Evolutionary conservation across 2,329 filamentous ascomycete genomes (phyloP).

Genomic region (Tolypocladium nubicola): DNA sequence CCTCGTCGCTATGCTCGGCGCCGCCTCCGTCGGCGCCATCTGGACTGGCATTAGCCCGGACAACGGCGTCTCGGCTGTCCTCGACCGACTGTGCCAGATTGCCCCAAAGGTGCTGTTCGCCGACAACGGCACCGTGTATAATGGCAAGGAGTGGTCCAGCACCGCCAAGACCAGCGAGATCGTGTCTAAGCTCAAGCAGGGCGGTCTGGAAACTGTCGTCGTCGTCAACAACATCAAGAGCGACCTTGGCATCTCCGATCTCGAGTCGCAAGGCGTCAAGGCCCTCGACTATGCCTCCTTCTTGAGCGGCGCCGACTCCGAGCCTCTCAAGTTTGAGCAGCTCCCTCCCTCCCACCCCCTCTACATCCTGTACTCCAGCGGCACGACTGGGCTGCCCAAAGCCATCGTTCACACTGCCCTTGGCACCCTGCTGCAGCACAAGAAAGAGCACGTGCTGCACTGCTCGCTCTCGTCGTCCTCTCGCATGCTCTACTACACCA

Average conservation of each 20-base stretch:
- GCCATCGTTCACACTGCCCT: conserved; percentile 89
- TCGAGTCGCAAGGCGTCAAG: conserved; percentile 27
- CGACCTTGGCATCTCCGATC: conserved; percentile 29
- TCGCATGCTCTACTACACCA: conserved; percentile 86
- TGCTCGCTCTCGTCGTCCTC: conserved; percentile 66
- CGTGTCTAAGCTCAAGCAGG: conserved; percentile 46
- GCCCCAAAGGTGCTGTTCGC: conserved; percentile 73
- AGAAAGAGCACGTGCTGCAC: conserved; percentile 89
- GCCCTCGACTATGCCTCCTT: conserved; percentile 36
- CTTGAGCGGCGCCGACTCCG: conserved; percentile 28
- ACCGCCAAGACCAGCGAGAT: conserved; percentile 72
- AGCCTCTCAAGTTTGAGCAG: conserved; percentile 57
- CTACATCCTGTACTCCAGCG: conserved; percentile 88
- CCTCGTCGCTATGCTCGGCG: conserved; percentile 76
- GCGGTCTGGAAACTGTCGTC: conserved; percentile 58
- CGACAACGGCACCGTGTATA: conserved; percentile 83
- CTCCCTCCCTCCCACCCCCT: conserved; percentile 78
- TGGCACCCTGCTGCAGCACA: conserved; percentile 88
- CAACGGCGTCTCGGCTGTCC: conserved; percentile 79
- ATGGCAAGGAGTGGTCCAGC: conserved; percentile 79
- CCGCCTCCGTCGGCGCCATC: conserved; percentile 72
- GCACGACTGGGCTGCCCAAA: conserved; percentile 80
- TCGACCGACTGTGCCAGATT: conserved; percentile 81
- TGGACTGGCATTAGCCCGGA: conserved; percentile 94
- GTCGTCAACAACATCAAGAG: conserved; percentile 58